Conservation (phyloP, 1,284 basidiomycete genomes). For the Pulveroboletus sp. region DNA sequence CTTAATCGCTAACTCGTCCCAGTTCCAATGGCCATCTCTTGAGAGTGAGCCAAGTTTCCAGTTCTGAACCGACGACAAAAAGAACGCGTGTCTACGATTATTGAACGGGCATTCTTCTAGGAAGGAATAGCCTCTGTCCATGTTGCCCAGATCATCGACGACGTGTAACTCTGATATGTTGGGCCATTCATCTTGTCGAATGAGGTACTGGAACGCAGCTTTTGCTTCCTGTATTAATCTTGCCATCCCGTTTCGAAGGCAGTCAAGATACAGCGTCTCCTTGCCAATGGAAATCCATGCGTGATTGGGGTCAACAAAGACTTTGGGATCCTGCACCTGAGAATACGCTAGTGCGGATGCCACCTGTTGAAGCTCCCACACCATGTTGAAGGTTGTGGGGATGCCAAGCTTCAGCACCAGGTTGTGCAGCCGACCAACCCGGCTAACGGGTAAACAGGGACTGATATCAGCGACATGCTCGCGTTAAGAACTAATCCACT, state of each 20-base stretch:
- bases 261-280: not conserved
- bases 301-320: not conserved
- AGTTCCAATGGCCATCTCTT: not conserved
- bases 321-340: slow-evolving; percentile 3
- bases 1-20: not conserved
- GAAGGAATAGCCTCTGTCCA: slow-evolving; percentile 3
- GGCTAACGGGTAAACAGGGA: not conserved
- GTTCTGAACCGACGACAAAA: not conserved
- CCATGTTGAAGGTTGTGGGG: not conserved
- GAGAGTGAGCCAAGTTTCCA: not conserved
- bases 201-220: not conserved
- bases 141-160: not conserved
- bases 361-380: slow-evolving; percentile 9
- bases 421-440: not conserved
- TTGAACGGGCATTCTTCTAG: slow-evolving; percentile 1
- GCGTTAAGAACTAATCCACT: not conserved
- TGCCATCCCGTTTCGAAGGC: not conserved
- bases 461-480: not conserved
- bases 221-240: not conserved
- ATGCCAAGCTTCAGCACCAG: not conserved
- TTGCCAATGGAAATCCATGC: slow-evolving; percentile 9
- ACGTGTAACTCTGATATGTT: not conserved
- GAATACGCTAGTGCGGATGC: not conserved
- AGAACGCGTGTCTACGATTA: not conserved
- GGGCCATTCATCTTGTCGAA: not conserved